Base-by-base conservation (phyloP, 371 early-diverging fungal species). In the Mucor ambiguus region DNA sequence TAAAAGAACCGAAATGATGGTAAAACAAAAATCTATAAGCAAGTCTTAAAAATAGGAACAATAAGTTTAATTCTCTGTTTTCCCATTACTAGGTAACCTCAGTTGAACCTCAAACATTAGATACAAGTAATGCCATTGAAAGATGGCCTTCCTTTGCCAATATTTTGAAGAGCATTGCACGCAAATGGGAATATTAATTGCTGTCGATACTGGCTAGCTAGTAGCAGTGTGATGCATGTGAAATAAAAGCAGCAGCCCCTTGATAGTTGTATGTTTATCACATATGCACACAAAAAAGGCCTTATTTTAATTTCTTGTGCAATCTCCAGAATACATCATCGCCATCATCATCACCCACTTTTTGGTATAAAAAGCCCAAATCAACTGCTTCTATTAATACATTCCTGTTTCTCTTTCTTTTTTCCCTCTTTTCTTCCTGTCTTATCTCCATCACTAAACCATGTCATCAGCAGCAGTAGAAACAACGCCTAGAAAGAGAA, bases 1-100 rank as follows among this genome's bases (percentile, higher is more conserved):
- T 33, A 60, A 67, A 48, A 65, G 67, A 43, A 76, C 72, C 11
- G 73, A 75, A 66, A 26, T 77, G 4, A 64, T 52, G 35, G 81
- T 78, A 76, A 69, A 26, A 33, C 4, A 33, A 33, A 4, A 7
- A 5, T 24, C 8, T 11, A 43, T 41, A 32, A 24, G 24, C 43
- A n/a, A 37, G 38, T 62, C 26, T 37, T 62, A 38, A 54, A 49
- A 62, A 54, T 62, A 46, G 22, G 46, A 46, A 46, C 46, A 46
- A 46, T 46, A 46, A 46, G 46, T 33, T 20, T 24, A 54, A 18
- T 12, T 29, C 7, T 30, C 4, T 43, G 37, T 3, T 44, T 24
- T 33, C 11, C 38, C 6, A n/a, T 57, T n/a, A 18, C 22, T 62
- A 78, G 73, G 70, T 68, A 10, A 69, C 61, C n/a, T 73, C 72